Evolutionary conservation across 2,329 filamentous ascomycete species (phyloP), one percentile per base, ranked within the genome.

Genomic region (Trichoderma endophyticum): DNA sequence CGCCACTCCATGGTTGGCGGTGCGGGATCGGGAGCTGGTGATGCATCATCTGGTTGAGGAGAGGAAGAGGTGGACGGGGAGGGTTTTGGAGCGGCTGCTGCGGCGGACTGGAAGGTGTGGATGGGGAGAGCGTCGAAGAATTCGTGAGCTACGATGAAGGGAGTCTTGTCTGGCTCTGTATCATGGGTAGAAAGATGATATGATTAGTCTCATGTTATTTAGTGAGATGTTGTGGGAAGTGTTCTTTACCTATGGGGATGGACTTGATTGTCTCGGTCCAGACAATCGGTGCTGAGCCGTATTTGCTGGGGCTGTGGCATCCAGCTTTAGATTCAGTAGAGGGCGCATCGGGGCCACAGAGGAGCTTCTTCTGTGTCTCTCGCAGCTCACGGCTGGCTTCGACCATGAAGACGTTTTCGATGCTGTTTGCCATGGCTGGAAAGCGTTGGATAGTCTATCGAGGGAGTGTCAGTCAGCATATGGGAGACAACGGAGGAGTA

Each of bases 91-190:
- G 60, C 73, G 79, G 77, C 72, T 32, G 84, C 80, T 6, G 82
- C 79, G 65, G 95, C 87, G 15, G 93, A 92, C 81, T 98, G 92
- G 80, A 99, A 99, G 73, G 93, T 91, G 81, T 99, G 95, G 76
- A 99, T 98, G 39, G 96, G 96, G 0, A 99, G 90, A 3, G 96
- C 96, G 77, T 99, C 96, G 83, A 99, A 99, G 86, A 99, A 98
- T 80, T 99, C 96, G 80, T 99, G 96, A 5, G 96, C 96, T 63
- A 98, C 89, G 73, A 99, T 97, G 81, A 98, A 97, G 1, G 96
- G 95, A 26, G 91, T 93, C 79, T 92, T 93, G 73, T 87, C 86
- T 26, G 89, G 82, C 73, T 89, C 90, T 91, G 75, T 28, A 43
- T 39, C 15, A n/a, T 6, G 24, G 2, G 2, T n/a, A 21, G 2